Percentiles rank a stretch among this genome's conserved stretches.
phyloP scores from a whole-genome alignment of 805 yeast species.

The Zygoascus ofunaensis region DNA sequence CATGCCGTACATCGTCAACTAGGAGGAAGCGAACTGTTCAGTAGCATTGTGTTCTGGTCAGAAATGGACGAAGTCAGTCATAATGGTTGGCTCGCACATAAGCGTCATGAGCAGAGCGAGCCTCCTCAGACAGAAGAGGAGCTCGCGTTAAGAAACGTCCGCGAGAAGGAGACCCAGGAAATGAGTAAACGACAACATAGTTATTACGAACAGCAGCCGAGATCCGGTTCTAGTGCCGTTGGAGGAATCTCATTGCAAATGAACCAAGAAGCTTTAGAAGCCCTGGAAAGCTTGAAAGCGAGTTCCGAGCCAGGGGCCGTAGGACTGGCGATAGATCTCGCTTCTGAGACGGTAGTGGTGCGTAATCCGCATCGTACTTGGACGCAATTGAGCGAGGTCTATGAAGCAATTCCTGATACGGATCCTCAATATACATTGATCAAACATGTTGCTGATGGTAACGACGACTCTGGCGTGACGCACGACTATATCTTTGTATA shows the following conservation, averaged over 20 bases:
- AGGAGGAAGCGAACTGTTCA: slow-evolving; percentile 49
- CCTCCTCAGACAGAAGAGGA: slow-evolving; percentile 56
- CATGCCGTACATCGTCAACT: slow-evolving; percentile 65
- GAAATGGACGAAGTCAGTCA: slow-evolving; percentile 45
- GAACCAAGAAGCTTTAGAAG: slow-evolving; percentile 15
- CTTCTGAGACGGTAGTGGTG: slow-evolving; percentile 40
- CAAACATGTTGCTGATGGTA: slow-evolving; percentile 27
- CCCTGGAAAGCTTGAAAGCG: slow-evolving; percentile 17
- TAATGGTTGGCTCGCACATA: slow-evolving; percentile 39
- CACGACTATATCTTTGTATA: slow-evolving; percentile 47
- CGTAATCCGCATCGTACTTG: slow-evolving; percentile 23
- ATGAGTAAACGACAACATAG: slow-evolving; percentile 10
- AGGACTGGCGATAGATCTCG: slow-evolving; percentile 34
- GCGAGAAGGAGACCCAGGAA: slow-evolving; percentile 34
- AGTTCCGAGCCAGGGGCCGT: slow-evolving; percentile 17
- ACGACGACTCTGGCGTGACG: slow-evolving; percentile 18
- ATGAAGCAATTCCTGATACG: slow-evolving; percentile 29
- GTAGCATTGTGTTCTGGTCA: slow-evolving; percentile 46
- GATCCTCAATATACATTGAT: slow-evolving; percentile 48
- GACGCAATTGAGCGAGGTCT: slow-evolving; percentile 20
- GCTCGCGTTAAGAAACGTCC: slow-evolving; percentile 27
- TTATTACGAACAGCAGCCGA: not conserved
- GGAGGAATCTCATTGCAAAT: slow-evolving; percentile 16
- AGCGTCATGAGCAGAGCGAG: slow-evolving; percentile 30
- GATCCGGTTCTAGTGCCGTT: slow-evolving; percentile 12